Percentiles rank a stretch among this genome's conserved stretches.
These are phyloP conservation scores for Umbilicus rupestris DNA, from an alignment of 164 flowering plant species.

Conservation along the genomic window DNA sequence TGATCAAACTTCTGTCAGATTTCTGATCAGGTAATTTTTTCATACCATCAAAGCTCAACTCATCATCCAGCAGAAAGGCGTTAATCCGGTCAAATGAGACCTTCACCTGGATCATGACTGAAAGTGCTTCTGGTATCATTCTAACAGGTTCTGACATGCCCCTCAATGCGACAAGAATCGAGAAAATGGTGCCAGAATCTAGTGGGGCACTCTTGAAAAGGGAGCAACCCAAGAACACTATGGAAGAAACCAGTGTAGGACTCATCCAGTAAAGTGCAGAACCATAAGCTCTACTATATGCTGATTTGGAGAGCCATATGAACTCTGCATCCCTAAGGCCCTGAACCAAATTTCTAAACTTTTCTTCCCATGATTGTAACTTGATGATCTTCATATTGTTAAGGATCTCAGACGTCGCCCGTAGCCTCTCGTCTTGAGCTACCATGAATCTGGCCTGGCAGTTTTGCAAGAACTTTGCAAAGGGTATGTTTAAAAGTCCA, in stretches of 20 bases:
- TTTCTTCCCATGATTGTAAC: constrained; percentile 86
- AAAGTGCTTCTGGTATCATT: constrained; percentile 62
- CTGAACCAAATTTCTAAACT: constrained; percentile 44
- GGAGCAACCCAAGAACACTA: constrained; percentile 50
- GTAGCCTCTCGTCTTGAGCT: constrained; percentile 62
- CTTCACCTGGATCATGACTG: constrained; percentile 58
- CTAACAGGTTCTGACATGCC: constrained; percentile 61
- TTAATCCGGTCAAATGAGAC: constrained; percentile 66
- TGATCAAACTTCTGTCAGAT: constrained; percentile 16
- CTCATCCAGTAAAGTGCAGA: constrained; percentile 66
- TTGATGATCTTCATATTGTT: constrained; percentile 82
- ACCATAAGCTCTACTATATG: constrained; percentile 31
- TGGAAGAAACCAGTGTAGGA: constrained; percentile 65
- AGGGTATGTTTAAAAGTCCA: constrained; percentile 57
- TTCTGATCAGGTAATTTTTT: neutral
- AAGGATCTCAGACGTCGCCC: constrained; percentile 67
- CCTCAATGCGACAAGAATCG: constrained; percentile 56
- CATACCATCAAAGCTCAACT: constrained; percentile 30
- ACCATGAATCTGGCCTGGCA: constrained; percentile 50
- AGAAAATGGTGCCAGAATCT: constrained; percentile 68
- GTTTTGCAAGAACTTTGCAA: constrained; percentile 47
- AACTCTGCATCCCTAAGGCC: constrained; percentile 48
- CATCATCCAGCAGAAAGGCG: constrained; percentile 52
- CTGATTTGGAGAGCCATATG: constrained; percentile 49
- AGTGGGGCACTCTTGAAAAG: constrained; percentile 40